These are phyloP conservation scores for Amaranthus palmeri DNA, from an alignment of 148 eudicot genomes.

Conservation along the genomic window DNA sequence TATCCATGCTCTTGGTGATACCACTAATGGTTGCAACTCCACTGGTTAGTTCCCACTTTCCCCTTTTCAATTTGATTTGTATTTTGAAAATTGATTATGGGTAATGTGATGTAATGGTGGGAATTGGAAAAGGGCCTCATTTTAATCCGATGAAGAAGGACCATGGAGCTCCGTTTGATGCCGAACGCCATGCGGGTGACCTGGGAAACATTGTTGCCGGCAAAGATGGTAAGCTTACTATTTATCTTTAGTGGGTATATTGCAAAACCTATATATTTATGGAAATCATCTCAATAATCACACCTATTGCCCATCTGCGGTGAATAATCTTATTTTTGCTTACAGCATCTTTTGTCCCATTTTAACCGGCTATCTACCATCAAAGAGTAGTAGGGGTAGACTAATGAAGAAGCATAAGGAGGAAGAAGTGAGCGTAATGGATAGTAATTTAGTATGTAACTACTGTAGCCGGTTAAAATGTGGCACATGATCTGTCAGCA, in stretches of 20 bases:
- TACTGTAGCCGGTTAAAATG: too few species aligned
- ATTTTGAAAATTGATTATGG: neutral
- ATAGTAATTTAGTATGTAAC: too few species aligned
- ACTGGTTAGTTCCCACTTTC: slow-evolving; percentile 42
- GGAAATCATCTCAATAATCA: too few species aligned
- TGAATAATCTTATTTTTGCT: too few species aligned
- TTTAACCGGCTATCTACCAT: too few species aligned
- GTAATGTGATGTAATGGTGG: neutral
- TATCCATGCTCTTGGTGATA: slow-evolving; percentile 88
- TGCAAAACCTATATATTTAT: neutral
- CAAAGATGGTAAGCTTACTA: slow-evolving; percentile 47
- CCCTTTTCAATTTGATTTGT: neutral
- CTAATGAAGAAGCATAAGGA: too few species aligned
- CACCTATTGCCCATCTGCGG: too few species aligned
- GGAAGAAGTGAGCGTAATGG: too few species aligned
- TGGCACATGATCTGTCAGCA: too few species aligned
- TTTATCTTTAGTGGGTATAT: neutral
- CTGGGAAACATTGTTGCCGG: slow-evolving; percentile 87
- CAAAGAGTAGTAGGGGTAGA: too few species aligned
- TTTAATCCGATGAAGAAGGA: slow-evolving; percentile 74
- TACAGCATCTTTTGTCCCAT: too few species aligned
- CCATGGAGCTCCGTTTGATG: slow-evolving; percentile 82
- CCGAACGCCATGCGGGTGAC: slow-evolving; percentile 85
- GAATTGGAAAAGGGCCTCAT: slow-evolving; percentile 54
- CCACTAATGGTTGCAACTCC: slow-evolving; percentile 89